A percentile compares a stretch with the other conserved stretches of the same genome.
These are phyloP conservation scores for Pichia nakasei DNA, from an alignment of 805 yeast genomes.

Conservation along the genomic window DNA sequence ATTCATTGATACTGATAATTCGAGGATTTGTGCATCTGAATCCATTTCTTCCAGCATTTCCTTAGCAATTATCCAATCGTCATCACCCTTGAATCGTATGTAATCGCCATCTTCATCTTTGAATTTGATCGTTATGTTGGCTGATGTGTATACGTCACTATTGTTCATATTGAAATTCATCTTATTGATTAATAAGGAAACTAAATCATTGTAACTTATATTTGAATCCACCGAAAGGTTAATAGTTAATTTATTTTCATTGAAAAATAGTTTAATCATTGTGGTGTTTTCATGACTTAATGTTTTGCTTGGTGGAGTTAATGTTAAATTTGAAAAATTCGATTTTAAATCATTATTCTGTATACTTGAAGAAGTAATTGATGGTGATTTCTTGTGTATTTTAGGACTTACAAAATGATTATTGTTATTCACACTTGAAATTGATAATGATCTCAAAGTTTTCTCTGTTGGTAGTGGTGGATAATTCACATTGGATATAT, in stretches of 20 bases:
- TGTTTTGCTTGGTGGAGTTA: conserved; percentile 2
- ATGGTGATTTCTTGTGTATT: conserved; percentile 7
- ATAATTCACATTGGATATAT: conserved; percentile 11
- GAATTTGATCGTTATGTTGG: conserved; percentile 34
- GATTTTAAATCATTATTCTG: not conserved
- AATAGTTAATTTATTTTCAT: conserved; percentile 42
- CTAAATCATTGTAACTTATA: conserved; percentile 20
- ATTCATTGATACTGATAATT: not conserved
- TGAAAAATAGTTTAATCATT: conserved; percentile 28
- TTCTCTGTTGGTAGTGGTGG: conserved; percentile 23
- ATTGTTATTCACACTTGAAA: conserved; percentile 3
- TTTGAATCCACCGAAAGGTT: conserved; percentile 49
- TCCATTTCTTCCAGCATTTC: conserved; percentile 51
- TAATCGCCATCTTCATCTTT: conserved; percentile 95
- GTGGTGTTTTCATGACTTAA: conserved; percentile 7
- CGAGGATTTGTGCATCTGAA: conserved; percentile 31
- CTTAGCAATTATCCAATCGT: conserved; percentile 80
- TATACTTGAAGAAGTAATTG: conserved; percentile 4
- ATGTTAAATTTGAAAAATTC: conserved; percentile 13
- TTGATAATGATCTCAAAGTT: conserved; percentile 27
- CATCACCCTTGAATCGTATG: conserved; percentile 75
- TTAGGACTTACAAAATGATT: not conserved
- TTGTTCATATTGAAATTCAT: conserved; percentile 47
- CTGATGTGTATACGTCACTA: conserved; percentile 28
- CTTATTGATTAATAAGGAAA: conserved; percentile 39